Conservation (phyloP, 371 early-diverging fungal species). For the Rhizopus sp. region DNA sequence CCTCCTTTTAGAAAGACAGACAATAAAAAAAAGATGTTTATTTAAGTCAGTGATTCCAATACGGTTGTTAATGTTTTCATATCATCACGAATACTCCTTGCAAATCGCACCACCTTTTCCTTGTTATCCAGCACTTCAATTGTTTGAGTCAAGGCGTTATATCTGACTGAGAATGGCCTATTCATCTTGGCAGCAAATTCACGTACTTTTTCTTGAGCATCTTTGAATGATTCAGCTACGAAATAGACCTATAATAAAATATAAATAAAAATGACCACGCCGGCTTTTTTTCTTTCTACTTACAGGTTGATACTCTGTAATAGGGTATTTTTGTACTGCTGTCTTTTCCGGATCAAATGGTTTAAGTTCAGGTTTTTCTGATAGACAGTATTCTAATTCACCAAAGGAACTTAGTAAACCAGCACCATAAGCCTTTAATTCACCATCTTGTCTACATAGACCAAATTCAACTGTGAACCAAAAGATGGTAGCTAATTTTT, state of each 20-base stretch:
- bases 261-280: neutral
- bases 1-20: neutral
- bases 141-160: slow-evolving; percentile 89
- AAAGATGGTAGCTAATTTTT: slow-evolving; percentile 89
- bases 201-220: slow-evolving; percentile 89
- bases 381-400: slow-evolving; percentile 88
- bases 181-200: slow-evolving; percentile 80
- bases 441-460: slow-evolving; percentile 80
- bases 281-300: slow-evolving; percentile 3
- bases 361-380: slow-evolving; percentile 77
- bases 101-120: slow-evolving; percentile 77
- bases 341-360: slow-evolving; percentile 88
- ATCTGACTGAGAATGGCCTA: slow-evolving; percentile 89
- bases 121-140: slow-evolving; percentile 89
- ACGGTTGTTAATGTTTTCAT: slow-evolving; percentile 73
- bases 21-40: slow-evolving; percentile 4
- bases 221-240: slow-evolving; percentile 93
- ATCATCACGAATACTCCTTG: slow-evolving; percentile 73
- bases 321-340: slow-evolving; percentile 85
- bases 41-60: slow-evolving; percentile 54
- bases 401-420: slow-evolving; percentile 96
- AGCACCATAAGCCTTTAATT: slow-evolving; percentile 91
- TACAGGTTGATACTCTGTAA: slow-evolving; percentile 93
- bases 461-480: slow-evolving; percentile 98
- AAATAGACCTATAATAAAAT: slow-evolving; percentile 67